Evolutionary conservation across 1,139 yeast genomes (phyloP).

Genomic region (Wickerhamiella pararugosa): DNA sequence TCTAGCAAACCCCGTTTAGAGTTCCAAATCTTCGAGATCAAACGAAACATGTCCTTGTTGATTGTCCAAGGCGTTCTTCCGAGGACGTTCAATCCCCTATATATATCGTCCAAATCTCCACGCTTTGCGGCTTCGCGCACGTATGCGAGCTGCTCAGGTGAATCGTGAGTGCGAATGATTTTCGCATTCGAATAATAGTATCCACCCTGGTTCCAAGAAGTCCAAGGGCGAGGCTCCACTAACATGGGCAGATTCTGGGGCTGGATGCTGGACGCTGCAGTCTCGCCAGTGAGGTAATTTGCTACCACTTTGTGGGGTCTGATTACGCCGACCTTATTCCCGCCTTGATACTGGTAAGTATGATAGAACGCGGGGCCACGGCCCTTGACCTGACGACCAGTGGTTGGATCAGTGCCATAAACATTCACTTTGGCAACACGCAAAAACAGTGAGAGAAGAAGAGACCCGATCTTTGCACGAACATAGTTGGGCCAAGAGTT

Average conservation of each 20-base stretch:
- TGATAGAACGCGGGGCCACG: slow-evolving; percentile 86
- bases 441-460: slow-evolving; percentile 55
- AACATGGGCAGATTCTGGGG: slow-evolving; percentile 93
- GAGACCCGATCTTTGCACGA: slow-evolving; percentile 71
- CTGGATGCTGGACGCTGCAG: slow-evolving; percentile 51
- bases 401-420: slow-evolving; percentile 60
- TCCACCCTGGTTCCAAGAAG: slow-evolving; percentile 68
- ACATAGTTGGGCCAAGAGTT: slow-evolving; percentile 48
- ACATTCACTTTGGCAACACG: slow-evolving; percentile 76
- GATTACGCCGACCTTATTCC: slow-evolving; percentile 69
- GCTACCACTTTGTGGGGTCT: slow-evolving; percentile 59
- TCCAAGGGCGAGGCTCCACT: slow-evolving; percentile 80
- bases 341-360: slow-evolving; percentile 64
- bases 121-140: slow-evolving; percentile 68
- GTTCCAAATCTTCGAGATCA: slow-evolving; percentile 75
- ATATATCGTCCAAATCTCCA: slow-evolving; percentile 48
- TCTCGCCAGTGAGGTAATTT: slow-evolving; percentile 51
- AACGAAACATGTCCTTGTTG: slow-evolving; percentile 51
- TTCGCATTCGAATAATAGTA: slow-evolving; percentile 48
- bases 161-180: slow-evolving; percentile 64
- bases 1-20: slow-evolving; percentile 65
- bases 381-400: slow-evolving; percentile 50
- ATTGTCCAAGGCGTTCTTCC: slow-evolving; percentile 92
- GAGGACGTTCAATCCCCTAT: slow-evolving; percentile 71
- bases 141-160: slow-evolving; percentile 84